phyloP scores from a whole-genome alignment of 176 grass and related monocot species.

The Rhipidocladum racemiflorum region DNA sequence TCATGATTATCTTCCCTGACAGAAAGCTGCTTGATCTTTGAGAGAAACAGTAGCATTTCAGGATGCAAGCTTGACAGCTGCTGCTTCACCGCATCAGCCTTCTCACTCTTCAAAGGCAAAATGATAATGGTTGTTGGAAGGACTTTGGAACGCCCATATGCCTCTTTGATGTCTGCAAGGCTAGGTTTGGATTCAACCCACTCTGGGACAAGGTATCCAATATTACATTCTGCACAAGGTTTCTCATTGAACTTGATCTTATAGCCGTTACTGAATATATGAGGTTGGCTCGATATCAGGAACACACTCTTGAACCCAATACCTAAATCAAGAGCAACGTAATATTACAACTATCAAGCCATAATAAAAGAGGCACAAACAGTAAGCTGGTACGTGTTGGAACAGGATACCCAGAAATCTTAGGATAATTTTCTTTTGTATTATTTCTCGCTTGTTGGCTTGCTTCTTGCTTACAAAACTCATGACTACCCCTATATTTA shows the following conservation, averaged over 20 bases:
- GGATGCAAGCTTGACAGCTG: constrained; percentile 72
- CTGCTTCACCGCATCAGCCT: constrained; percentile 57
- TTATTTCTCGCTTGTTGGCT: too few relatives aligned
- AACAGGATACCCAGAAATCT: too few relatives aligned
- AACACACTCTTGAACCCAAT: constrained; percentile 90
- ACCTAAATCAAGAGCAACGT: constrained; percentile 39
- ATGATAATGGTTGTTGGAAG: constrained; percentile 69
- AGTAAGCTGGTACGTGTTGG: too few relatives aligned
- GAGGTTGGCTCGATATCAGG: constrained; percentile 56
- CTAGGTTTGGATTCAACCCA: constrained; percentile 61
- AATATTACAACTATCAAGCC: neutral
- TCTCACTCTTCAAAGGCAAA: constrained; percentile 59
- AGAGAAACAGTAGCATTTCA: constrained; percentile 72
- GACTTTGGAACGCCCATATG: constrained; percentile 49
- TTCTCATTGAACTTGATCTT: constrained; percentile 73
- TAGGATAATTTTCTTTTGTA: too few relatives aligned
- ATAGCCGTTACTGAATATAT: constrained; percentile 89
- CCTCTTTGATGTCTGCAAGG: constrained; percentile 41
- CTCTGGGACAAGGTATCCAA: constrained; percentile 83
- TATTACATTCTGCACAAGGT: constrained; percentile 59
- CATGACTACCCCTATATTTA: too few relatives aligned
- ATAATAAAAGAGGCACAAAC: neutral
- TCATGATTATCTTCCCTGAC: constrained; percentile 36
- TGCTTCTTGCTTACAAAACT: too few relatives aligned
- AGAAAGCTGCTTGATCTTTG: constrained; percentile 59